Conservation (phyloP, 768 basidiomycete genomes). For the Boletus rex-veris region DNA sequence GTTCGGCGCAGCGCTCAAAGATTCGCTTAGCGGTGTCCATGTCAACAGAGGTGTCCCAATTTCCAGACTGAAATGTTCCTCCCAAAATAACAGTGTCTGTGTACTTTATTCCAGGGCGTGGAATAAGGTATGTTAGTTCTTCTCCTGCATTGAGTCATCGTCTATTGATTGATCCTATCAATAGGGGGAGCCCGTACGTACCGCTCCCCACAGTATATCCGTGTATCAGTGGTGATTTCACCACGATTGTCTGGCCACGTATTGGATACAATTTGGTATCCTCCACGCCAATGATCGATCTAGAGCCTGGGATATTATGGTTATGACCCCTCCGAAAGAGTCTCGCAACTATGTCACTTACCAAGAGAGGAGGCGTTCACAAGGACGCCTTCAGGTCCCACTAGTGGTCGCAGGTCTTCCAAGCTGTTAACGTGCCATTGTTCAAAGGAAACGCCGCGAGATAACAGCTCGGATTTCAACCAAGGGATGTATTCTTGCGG, state of each 20-base stretch:
- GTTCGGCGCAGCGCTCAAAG: conserved; percentile 40
- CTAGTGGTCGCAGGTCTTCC: conserved; percentile 43
- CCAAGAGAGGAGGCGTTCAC: conserved; percentile 59
- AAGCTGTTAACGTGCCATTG: conserved; percentile 41
- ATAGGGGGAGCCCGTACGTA: conserved; percentile 10
- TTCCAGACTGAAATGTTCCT: conserved; percentile 49
- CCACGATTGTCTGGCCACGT: conserved; percentile 79
- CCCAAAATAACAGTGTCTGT: conserved; percentile 50
- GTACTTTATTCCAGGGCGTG: conserved; percentile 45
- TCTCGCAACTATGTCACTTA: conserved; percentile 17
- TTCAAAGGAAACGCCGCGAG: conserved; percentile 43
- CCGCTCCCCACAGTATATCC: conserved; percentile 29
- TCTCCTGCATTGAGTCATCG: conserved; percentile 16
- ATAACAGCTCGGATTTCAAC: conserved; percentile 40
- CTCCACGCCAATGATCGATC: conserved; percentile 75
- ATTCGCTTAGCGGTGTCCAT: conserved; percentile 42
- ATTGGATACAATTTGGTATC: conserved; percentile 73
- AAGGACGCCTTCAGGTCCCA: conserved; percentile 38
- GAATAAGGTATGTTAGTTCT: conserved; percentile 56
- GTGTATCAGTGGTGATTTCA: conserved; percentile 62
- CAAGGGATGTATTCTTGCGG: conserved; percentile 50
- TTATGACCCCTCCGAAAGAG: not conserved
- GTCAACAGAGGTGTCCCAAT: conserved; percentile 50
- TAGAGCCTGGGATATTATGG: conserved; percentile 44
- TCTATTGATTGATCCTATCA: conserved; percentile 10